Percentiles rank a stretch among this genome's conserved stretches.
phyloP scores from a whole-genome alignment of 768 basidiomycete genomes.

The Boletales sp. region DNA sequence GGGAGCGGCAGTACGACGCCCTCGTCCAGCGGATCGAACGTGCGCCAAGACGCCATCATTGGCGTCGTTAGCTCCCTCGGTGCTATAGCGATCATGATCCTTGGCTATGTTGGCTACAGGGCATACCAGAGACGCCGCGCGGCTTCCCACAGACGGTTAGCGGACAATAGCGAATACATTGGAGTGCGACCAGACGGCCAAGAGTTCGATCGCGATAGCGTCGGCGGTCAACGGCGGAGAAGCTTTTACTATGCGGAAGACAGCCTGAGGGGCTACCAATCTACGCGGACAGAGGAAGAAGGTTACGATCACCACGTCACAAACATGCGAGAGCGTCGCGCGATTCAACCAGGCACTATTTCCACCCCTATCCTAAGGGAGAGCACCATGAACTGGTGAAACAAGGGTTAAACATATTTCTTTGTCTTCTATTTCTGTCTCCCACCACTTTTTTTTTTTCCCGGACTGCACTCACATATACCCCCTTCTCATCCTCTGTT shows the following conservation, averaged over 20 bases:
- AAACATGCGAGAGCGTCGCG: conserved; percentile 54
- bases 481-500: conserved; percentile 1
- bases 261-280: conserved; percentile 60
- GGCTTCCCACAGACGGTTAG: conserved; percentile 67
- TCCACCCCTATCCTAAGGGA: conserved; percentile 74
- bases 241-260: conserved; percentile 90
- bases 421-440: too few species aligned
- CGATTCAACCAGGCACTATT: conserved; percentile 59
- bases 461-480: conserved; percentile 16
- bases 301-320: conserved; percentile 33
- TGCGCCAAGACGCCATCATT: conserved; percentile 82
- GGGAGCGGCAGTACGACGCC: conserved; percentile 17
- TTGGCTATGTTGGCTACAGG: conserved; percentile 69
- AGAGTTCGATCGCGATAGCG: conserved; percentile 73
- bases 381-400: conserved; percentile 85
- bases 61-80: conserved; percentile 86
- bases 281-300: conserved; percentile 34
- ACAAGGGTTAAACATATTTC: too few species aligned
- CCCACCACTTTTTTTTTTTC: background rate
- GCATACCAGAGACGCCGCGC: conserved; percentile 65
- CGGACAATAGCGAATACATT: conserved; percentile 41
- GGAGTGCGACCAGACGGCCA: conserved; percentile 61
- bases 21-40: conserved; percentile 27
- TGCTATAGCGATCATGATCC: conserved; percentile 67
- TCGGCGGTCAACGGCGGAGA: conserved; percentile 67